phyloP scores from a whole-genome alignment of 164 flowering plant species.

The Vitis amurensis region DNA sequence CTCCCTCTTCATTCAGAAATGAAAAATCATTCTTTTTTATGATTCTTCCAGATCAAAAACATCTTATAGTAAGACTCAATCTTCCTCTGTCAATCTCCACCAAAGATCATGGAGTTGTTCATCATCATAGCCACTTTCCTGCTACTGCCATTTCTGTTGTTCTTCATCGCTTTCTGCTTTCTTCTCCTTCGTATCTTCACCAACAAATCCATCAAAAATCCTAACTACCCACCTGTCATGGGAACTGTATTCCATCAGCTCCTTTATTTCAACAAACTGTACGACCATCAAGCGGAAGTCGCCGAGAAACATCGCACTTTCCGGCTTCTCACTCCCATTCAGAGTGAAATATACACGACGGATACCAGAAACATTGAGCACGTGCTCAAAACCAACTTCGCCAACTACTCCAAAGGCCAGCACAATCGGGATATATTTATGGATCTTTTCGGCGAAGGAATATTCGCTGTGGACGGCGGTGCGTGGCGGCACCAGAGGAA shows the following conservation, averaged over 20 bases:
- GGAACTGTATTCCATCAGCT: constrained; percentile 54
- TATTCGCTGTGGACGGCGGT: constrained; percentile 64
- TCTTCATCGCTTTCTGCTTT: constrained; percentile 22
- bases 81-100: not conserved
- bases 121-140: constrained; percentile 3
- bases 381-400: constrained; percentile 55
- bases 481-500: constrained; percentile 75
- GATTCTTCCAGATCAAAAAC: too few species aligned
- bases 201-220: constrained; percentile 43
- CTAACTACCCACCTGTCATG: constrained; percentile 40
- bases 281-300: constrained; percentile 46
- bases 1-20: too few species aligned
- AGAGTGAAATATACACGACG: constrained; percentile 52
- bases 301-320: constrained; percentile 44
- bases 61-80: too few species aligned
- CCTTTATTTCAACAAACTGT: constrained; percentile 45
- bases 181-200: constrained; percentile 28
- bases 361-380: constrained; percentile 63
- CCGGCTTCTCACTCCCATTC: constrained; percentile 45
- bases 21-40: too few species aligned
- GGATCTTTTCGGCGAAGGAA: constrained; percentile 65
- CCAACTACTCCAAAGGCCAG: constrained; percentile 46
- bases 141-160: constrained; percentile 11
- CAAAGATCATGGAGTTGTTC: constrained; percentile 8
- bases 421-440: constrained; percentile 14